Base-by-base conservation (phyloP, 805 yeast genomes). In the Maudiozyma bulderi region DNA sequence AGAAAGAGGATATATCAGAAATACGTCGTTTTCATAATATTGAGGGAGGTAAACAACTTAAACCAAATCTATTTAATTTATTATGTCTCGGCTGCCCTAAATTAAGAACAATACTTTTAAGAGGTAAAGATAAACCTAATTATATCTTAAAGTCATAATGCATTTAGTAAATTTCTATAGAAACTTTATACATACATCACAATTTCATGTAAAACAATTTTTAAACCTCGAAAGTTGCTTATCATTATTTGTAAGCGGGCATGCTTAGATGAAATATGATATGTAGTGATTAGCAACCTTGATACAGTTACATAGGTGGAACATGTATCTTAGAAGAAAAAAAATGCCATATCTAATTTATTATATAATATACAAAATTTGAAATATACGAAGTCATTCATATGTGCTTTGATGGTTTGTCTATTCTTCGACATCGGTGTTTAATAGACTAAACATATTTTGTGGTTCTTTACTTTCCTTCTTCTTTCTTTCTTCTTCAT, bases 391-490 rank as follows among this genome's bases (percentile, higher is more conserved):
- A 20, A 20, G 3, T 20, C 26, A 20, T 20, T 20, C 26, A 20
- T 20, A 20, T 20, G 26, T 20, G 26, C 3, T 20, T 20, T 20
- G 8, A 35, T 4, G 6, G 6, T 32, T 5, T 3, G 8, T 35
- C 20, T 52, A 50, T n/a, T 47, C 61, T 40, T 68, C 72, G 33
- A 64, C 67, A 34, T 61, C 67, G 20, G 65, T 65, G 3, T 54
- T 59, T 45, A 68, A 50, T 6, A 67, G 50, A 2, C 62, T 56
- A 50, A 68, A 69, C 14, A 59, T 57, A 43, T 67, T 69, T 11
- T 43, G 41, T 10, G 20, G 28, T 29, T 9, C 31, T 34, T 26
- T 46, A 4, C 60, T 62, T 20, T 56, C 61, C 57, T 54, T 55
- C 3, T 34, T 35, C 20, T 47, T 49, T 6, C 40, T 40, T 20